phyloP scores from a whole-genome alignment of 306 rosid species.

The Dryas alaskensis region DNA sequence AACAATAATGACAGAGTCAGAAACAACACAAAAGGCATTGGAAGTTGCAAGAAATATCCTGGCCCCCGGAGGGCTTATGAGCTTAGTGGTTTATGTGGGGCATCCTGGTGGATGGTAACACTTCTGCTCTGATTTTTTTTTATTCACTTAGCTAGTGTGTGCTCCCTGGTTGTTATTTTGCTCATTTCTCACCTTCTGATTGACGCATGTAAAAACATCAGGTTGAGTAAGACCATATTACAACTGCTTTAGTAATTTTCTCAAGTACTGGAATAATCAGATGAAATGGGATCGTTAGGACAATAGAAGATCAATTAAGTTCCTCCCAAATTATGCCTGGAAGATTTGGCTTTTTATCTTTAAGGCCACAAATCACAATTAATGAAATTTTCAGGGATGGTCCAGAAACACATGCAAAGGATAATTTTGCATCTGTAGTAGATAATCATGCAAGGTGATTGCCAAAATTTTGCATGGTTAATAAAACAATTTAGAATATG shows the following conservation, averaged over 20 bases:
- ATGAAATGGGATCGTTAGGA: not conserved
- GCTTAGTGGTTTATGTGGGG: conserved; percentile 81
- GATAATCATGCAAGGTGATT: too few species aligned
- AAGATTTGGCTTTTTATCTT: not conserved
- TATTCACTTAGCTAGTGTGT: conserved; percentile 7
- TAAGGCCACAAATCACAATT: too few species aligned
- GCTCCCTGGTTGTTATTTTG: not conserved
- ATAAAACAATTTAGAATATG: not conserved
- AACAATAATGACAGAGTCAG: conserved; percentile 59
- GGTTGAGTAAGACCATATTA: not conserved
- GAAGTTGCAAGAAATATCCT: conserved; percentile 66
- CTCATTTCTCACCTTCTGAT: not conserved
- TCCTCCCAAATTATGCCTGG: not conserved
- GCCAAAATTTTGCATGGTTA: not conserved
- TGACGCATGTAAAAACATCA: not conserved
- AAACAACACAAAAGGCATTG: conserved; percentile 66
- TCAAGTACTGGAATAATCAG: not conserved
- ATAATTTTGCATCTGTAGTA: too few species aligned
- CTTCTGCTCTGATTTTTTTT: conserved; percentile 17
- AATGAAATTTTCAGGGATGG: too few species aligned
- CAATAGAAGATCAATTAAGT: not conserved
- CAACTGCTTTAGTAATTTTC: not conserved
- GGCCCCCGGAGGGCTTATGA: conserved; percentile 73
- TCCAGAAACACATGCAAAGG: too few species aligned
- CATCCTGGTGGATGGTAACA: conserved; percentile 89